Evolutionary conservation across 805 yeast species (phyloP).

Genomic region (Teunomyces pallodes): DNA sequence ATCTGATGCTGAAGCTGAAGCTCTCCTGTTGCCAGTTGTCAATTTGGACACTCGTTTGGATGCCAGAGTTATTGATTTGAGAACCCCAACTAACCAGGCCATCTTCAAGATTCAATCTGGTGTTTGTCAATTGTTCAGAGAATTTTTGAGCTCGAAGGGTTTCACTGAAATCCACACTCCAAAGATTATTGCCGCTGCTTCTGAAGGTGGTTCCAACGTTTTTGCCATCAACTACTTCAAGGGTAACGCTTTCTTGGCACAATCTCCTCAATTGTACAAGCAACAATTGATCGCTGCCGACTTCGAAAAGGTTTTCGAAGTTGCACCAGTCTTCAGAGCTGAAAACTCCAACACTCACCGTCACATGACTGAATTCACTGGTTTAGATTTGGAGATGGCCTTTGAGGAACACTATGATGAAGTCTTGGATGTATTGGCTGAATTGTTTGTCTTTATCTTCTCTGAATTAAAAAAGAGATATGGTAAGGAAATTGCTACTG

Average conservation of each 20-base stretch:
- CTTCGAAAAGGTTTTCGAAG: constrained; percentile 92
- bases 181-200: constrained; percentile 89
- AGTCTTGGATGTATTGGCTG: constrained; percentile 60
- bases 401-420: constrained; percentile 98
- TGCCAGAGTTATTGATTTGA: constrained; percentile 90
- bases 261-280: constrained; percentile 96
- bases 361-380: constrained; percentile 98
- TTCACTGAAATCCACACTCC: constrained; percentile 97
- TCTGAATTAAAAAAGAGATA: constrained; percentile 76
- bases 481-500: constrained; percentile 79
- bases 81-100: constrained; percentile 97
- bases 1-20: constrained; percentile 91
- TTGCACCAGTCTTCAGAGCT: constrained; percentile 98
- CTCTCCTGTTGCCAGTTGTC: constrained; percentile 86
- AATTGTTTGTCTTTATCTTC: constrained; percentile 86
- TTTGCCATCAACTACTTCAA: constrained; percentile 93
- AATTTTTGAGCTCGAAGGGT: constrained; percentile 63
- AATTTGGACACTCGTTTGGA: constrained; percentile 96
- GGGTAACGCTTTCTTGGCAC: constrained; percentile 90
- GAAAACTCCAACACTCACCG: constrained; percentile 99
- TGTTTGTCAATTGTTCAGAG: constrained; percentile 84
- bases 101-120: constrained; percentile 93
- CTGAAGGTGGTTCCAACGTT: constrained; percentile 98
- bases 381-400: constrained; percentile 97
- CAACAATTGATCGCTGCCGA: constrained; percentile 98